phyloP scores from a whole-genome alignment of 768 basidiomycete genomes.

The Suillus plorans region DNA sequence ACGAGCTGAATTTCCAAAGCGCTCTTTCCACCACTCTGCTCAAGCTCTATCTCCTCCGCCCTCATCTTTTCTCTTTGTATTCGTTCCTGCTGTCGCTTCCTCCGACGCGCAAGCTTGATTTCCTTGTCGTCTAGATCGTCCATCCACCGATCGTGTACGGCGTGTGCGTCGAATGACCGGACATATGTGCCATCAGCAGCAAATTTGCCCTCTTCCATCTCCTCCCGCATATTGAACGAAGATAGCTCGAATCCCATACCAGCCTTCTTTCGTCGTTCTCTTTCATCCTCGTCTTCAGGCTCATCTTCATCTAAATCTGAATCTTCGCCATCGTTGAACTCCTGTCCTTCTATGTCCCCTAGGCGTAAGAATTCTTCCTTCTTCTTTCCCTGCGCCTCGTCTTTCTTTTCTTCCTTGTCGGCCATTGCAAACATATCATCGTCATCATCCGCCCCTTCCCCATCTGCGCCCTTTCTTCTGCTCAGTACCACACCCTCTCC shows the following conservation, averaged over 20 bases:
- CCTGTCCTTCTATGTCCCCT: constrained; percentile 97
- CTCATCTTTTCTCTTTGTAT: constrained; percentile 65
- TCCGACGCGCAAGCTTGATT: constrained; percentile 77
- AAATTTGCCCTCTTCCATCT: constrained; percentile 98
- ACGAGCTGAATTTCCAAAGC: constrained; percentile 69
- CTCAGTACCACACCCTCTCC: constrained; percentile 92
- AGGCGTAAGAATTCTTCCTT: constrained; percentile 77
- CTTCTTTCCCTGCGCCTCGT: constrained; percentile 48
- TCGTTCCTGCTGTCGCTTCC: constrained; percentile 74
- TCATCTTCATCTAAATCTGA: constrained; percentile 45
- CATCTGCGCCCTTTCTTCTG: constrained; percentile 55
- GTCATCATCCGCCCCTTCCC: constrained; percentile 59
- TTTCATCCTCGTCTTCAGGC: constrained; percentile 73
- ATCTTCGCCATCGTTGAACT: constrained; percentile 50
- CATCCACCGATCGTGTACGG: constrained; percentile 95
- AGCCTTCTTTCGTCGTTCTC: constrained; percentile 68
- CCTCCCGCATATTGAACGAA: constrained; percentile 98
- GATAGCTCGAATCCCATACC: constrained; percentile 95
- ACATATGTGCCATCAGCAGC: constrained; percentile 90
- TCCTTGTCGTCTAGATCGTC: constrained; percentile 83
- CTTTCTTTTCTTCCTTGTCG: constrained; percentile 54
- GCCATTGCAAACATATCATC: constrained; percentile 77
- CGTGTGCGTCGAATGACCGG: constrained; percentile 85
- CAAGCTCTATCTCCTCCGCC: constrained; percentile 74
- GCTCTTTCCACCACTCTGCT: constrained; percentile 63